Percentiles rank a stretch among this genome's conserved stretches.
Evolutionary conservation across 2,329 filamentous ascomycete genomes (phyloP).

Genomic region (Pseudocercospora musae): DNA sequence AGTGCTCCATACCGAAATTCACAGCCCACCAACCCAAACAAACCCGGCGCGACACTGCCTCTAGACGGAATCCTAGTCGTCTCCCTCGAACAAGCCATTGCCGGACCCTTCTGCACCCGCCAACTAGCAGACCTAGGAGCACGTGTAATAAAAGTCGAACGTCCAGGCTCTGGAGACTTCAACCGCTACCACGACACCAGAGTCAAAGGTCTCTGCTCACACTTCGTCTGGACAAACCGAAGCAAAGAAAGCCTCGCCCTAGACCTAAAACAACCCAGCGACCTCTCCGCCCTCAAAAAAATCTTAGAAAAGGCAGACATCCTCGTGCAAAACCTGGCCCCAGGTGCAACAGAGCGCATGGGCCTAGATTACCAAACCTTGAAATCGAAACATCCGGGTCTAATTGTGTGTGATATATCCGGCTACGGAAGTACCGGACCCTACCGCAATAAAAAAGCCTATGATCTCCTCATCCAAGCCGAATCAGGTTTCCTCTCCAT

Average conservation of each 20-base stretch:
- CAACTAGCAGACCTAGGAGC: constrained; percentile 48
- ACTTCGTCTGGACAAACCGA: constrained; percentile 58
- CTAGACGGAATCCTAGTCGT: constrained; percentile 27
- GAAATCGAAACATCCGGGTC: constrained; percentile 69
- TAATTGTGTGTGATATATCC: constrained; percentile 93
- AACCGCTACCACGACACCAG: constrained; percentile 29
- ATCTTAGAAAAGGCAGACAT: constrained; percentile 81
- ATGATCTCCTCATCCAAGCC: constrained; percentile 98
- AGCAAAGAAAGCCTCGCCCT: constrained; percentile 92
- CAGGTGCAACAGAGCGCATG: constrained; percentile 84
- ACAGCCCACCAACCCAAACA: not conserved
- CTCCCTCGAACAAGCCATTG: constrained; percentile 31
- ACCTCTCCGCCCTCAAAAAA: constrained; percentile 79
- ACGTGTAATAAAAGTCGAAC: constrained; percentile 44
- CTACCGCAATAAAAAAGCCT: constrained; percentile 83
- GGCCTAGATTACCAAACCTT: constrained; percentile 81
- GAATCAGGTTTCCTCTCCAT: constrained; percentile 51
- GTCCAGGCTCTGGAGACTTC: constrained; percentile 32
- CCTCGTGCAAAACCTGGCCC: constrained; percentile 93
- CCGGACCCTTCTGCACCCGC: constrained; percentile 35
- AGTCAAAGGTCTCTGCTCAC: constrained; percentile 26
- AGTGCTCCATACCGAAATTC: not conserved
- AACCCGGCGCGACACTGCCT: constrained; percentile 16
- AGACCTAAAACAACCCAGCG: constrained; percentile 79
- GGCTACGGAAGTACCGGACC: constrained; percentile 94